Conservation (phyloP, 768 basidiomycete genomes). For the Podaxis sp. region DNA sequence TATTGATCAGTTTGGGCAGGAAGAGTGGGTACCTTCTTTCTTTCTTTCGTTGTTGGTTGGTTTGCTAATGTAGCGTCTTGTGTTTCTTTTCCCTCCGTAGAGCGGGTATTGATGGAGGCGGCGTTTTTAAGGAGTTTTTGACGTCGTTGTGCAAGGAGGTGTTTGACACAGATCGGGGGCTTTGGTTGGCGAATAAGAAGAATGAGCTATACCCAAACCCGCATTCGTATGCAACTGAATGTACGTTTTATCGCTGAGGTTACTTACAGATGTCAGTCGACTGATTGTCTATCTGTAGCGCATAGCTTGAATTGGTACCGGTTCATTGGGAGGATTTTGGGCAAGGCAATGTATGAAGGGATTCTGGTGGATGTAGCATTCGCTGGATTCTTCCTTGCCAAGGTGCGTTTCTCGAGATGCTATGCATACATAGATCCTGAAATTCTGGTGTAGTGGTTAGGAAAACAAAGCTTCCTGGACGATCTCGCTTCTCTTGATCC, state of each 20-base stretch:
- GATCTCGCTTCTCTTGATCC: constrained; percentile 91
- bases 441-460: constrained; percentile 67
- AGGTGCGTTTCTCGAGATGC: constrained; percentile 42
- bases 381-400: constrained; percentile 92
- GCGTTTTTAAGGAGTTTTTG: constrained; percentile 97
- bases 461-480: constrained; percentile 88
- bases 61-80: neutral
- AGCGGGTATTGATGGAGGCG: constrained; percentile 94
- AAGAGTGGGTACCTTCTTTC: constrained; percentile 58
- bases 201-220: constrained; percentile 96
- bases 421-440: neutral
- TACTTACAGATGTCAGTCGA: neutral
- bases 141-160: constrained; percentile 92
- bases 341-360: constrained; percentile 96
- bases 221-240: constrained; percentile 85
- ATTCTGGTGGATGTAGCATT: constrained; percentile 95
- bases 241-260: constrained; percentile 41
- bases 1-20: constrained; percentile 83
- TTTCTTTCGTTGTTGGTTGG: neutral
- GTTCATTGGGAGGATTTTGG: constrained; percentile 90
- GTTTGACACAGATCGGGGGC: constrained; percentile 90
- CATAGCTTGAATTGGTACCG: constrained; percentile 91
- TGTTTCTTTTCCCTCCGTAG: constrained; percentile 32
- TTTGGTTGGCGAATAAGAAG: constrained; percentile 90
- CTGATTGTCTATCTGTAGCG: constrained; percentile 37